Conservation (phyloP, 176 grass and related monocot genomes). For the Aegilops bicornis region DNA sequence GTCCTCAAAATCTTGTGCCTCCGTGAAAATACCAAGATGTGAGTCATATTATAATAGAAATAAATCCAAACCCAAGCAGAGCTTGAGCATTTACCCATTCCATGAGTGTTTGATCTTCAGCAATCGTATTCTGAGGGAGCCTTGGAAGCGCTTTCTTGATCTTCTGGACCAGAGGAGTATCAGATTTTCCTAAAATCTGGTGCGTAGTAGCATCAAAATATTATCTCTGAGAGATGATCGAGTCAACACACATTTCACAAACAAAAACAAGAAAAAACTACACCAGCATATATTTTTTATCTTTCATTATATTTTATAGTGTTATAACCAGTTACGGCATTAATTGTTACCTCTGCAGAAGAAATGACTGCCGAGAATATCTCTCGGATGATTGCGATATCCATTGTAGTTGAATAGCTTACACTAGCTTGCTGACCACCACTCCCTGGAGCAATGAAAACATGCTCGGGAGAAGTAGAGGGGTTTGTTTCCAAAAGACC, state of each 20-base stretch:
- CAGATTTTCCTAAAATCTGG: constrained; percentile 63
- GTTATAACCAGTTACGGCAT: neutral
- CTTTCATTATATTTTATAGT: neutral
- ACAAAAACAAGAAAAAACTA: neutral
- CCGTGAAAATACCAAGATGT: constrained; percentile 17
- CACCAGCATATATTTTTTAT: neutral
- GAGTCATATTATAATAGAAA: neutral
- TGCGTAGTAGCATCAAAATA: neutral
- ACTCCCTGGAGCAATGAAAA: constrained; percentile 59
- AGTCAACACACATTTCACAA: neutral
- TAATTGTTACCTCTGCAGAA: constrained; percentile 57
- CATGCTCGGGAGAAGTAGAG: constrained; percentile 89
- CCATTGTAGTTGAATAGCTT: constrained; percentile 92
- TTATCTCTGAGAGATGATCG: neutral
- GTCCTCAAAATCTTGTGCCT: constrained; percentile 81
- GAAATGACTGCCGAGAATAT: constrained; percentile 58
- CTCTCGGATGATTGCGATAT: constrained; percentile 78
- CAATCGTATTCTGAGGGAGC: constrained; percentile 58
- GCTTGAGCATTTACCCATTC: constrained; percentile 65
- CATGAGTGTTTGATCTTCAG: constrained; percentile 69
- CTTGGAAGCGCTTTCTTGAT: constrained; percentile 52
- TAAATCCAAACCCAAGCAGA: neutral
- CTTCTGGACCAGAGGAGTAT: constrained; percentile 51
- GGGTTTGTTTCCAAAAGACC: constrained; percentile 72
- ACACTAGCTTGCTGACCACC: constrained; percentile 70